A percentile compares a stretch with the other conserved stretches of the same genome.
phyloP scores from a whole-genome alignment of 768 basidiomycete genomes.

The Panus rudis region DNA sequence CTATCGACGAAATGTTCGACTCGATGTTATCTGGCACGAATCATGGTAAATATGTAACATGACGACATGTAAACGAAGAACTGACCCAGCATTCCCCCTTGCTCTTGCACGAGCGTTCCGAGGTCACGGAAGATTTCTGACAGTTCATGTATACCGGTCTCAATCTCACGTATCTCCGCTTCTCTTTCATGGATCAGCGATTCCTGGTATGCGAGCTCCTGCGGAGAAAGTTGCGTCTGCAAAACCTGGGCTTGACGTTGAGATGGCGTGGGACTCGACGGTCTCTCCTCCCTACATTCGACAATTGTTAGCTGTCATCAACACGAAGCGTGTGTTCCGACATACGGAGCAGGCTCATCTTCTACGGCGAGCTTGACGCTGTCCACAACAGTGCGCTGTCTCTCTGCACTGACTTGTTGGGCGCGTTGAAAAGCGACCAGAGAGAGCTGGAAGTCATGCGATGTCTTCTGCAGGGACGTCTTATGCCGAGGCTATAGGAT shows the following conservation, averaged over 20 bases:
- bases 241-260: conserved; percentile 66
- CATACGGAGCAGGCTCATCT: conserved; percentile 43
- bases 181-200: conserved; percentile 92
- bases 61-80: conserved; percentile 5
- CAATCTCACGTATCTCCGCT: conserved; percentile 91
- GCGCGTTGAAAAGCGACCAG: conserved; percentile 89
- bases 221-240: conserved; percentile 73
- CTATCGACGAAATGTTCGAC: conserved; percentile 83
- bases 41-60: background rate
- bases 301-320: no score
- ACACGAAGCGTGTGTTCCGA: no score
- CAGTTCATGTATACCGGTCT: conserved; percentile 92
- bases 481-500: conserved; percentile 68
- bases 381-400: conserved; percentile 84
- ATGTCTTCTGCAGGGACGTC: conserved; percentile 83
- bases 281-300: conserved; percentile 17
- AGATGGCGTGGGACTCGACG: conserved; percentile 36
- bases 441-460: conserved; percentile 86
- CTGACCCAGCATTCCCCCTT: conserved; percentile 91
- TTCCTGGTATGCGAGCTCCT: conserved; percentile 94
- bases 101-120: conserved; percentile 89
- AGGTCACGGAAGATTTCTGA: conserved; percentile 95
- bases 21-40: conserved; percentile 79
- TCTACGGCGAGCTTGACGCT: conserved; percentile 81
- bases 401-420: conserved; percentile 83